Percentiles rank a stretch among this genome's conserved stretches.
Evolutionary conservation across 2,329 filamentous ascomycete genomes (phyloP).

Genomic region (Bimuria novae-zelandiae): DNA sequence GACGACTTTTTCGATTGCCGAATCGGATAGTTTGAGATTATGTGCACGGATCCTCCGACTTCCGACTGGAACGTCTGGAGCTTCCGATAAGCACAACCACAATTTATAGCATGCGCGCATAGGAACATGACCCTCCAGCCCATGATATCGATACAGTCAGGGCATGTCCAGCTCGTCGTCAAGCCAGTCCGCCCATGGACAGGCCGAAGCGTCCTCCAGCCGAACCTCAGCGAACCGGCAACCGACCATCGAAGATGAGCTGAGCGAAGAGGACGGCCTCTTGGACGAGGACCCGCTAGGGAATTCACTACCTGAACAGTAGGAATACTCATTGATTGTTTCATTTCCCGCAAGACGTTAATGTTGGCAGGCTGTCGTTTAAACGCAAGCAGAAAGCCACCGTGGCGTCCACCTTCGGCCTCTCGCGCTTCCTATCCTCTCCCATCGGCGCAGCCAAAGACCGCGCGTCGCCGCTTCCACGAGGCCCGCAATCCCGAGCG

Average conservation of each 20-base stretch:
- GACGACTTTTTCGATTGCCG: not conserved
- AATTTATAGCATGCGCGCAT: conserved; percentile 25
- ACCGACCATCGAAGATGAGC: conserved; percentile 45
- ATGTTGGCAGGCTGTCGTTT: conserved; percentile 62
- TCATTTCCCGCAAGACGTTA: not conserved
- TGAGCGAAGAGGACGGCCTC: conserved; percentile 54
- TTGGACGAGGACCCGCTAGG: conserved; percentile 63
- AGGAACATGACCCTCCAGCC: conserved; percentile 31
- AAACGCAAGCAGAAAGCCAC: conserved; percentile 67
- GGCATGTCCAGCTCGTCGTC: conserved; percentile 47
- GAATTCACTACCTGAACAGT: conserved; percentile 54
- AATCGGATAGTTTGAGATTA: too few relatives aligned
- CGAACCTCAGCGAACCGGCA: conserved; percentile 42
- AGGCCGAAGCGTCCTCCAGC: conserved; percentile 53
- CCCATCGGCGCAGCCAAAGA: conserved; percentile 37
- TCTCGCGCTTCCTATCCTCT: conserved; percentile 52
- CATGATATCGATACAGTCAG: conserved; percentile 34
- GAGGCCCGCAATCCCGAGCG: conserved; percentile 30
- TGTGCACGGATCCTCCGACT: too few relatives aligned
- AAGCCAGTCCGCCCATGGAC: conserved; percentile 39
- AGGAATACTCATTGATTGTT: conserved; percentile 10
- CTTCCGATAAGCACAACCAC: conserved; percentile 1
- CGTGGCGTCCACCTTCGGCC: conserved; percentile 43
- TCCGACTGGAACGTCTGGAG: not conserved
- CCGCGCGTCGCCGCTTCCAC: conserved; percentile 34